Conservation (phyloP, 257 asterid species). For the Solanum medicagineum region DNA sequence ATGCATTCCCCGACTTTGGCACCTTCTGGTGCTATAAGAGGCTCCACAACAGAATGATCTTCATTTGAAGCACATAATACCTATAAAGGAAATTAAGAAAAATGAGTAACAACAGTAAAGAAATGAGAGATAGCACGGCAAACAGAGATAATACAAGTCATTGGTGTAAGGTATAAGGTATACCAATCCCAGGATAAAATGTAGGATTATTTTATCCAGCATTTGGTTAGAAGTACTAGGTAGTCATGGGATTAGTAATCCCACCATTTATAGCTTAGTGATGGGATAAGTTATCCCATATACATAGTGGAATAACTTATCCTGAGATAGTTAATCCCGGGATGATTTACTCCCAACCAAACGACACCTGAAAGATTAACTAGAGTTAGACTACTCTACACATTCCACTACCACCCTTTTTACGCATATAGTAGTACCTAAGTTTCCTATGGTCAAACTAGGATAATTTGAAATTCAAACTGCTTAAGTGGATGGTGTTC, state of each 20-base stretch:
- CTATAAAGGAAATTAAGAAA: conserved; percentile 18
- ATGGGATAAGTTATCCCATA: no score
- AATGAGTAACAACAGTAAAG: neutral
- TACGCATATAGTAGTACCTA: neutral
- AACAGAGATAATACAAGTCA: neutral
- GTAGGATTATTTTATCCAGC: no score
- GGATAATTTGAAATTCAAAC: neutral
- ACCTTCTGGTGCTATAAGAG: conserved; percentile 72
- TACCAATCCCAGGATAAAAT: no score
- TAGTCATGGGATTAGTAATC: no score
- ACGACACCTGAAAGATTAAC: neutral
- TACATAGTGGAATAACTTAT: no score
- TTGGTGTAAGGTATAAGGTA: no score
- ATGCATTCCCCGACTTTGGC: conserved; percentile 73
- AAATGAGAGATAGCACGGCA: neutral
- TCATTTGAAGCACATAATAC: conserved; percentile 83
- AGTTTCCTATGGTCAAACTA: neutral
- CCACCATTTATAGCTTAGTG: no score
- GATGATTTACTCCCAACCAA: no score
- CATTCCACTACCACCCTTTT: neutral
- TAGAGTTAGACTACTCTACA: neutral
- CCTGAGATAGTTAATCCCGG: no score
- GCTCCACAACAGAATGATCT: conserved; percentile 82
- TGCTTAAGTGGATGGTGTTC: neutral
- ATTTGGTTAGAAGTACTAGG: no score